Evolutionary conservation across 164 flowering plant species (phyloP).

Genomic region (Platanus orientalis): DNA sequence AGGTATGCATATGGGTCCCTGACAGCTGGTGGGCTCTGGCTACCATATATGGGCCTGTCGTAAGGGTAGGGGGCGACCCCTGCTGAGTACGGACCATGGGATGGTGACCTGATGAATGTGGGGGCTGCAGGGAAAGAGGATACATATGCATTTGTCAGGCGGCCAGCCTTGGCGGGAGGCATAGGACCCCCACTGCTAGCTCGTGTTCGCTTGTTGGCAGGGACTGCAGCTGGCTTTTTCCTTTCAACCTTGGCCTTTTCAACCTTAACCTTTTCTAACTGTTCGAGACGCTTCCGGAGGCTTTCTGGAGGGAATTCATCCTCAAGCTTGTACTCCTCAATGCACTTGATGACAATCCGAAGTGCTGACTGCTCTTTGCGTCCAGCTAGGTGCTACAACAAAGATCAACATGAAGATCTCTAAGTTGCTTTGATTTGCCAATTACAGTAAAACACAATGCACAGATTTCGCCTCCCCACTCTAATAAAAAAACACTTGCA

Average conservation of each 20-base stretch:
- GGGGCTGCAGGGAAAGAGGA: slow-evolving; percentile 86
- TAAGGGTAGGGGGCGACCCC: slow-evolving; percentile 46
- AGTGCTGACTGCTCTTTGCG: slow-evolving; percentile 95
- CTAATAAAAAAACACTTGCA: too few species aligned
- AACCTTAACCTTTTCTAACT: slow-evolving; percentile 74
- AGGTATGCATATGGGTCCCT: slow-evolving; percentile 48
- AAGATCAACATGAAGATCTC: too few species aligned
- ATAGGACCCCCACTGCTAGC: slow-evolving; percentile 85
- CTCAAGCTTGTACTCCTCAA: slow-evolving; percentile 93
- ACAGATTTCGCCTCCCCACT: too few species aligned
- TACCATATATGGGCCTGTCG: slow-evolving; percentile 54
- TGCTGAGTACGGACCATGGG: slow-evolving; percentile 57
- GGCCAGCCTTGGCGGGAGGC: slow-evolving; percentile 99
- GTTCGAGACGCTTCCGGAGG: slow-evolving; percentile 86
- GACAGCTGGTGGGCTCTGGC: slow-evolving; percentile 59
- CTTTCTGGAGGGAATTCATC: slow-evolving; percentile 83
- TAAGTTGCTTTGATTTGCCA: too few species aligned
- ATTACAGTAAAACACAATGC: too few species aligned
- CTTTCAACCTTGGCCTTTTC: too few species aligned
- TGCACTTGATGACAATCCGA: slow-evolving; percentile 82
- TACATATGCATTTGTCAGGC: slow-evolving; percentile 82
- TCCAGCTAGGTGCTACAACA: slow-evolving; percentile 58
- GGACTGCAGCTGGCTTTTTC: slow-evolving; percentile 65
- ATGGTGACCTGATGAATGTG: slow-evolving; percentile 58
- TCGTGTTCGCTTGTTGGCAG: slow-evolving; percentile 89